A percentile compares a stretch with the other conserved stretches of the same genome.
Conservation (phyloP, 2,329 filamentous ascomycete species). For the Chrysosporium queenslandicum region DNA sequence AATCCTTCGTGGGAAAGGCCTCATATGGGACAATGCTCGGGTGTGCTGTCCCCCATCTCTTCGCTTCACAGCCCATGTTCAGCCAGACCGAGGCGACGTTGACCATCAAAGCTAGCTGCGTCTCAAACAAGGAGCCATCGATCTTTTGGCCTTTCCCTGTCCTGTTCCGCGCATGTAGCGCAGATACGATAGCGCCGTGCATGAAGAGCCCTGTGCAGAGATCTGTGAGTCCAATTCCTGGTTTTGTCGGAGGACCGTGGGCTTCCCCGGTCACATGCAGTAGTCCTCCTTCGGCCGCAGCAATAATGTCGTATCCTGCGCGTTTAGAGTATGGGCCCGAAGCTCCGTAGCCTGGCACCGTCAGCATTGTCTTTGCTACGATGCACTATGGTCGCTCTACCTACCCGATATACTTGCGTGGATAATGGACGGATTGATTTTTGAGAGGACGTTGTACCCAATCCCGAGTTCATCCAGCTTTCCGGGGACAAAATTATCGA, state of each 20-base stretch:
- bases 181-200: constrained; percentile 39
- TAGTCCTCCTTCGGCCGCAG: constrained; percentile 36
- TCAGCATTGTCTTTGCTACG: not conserved
- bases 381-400: not conserved
- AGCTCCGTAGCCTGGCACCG: constrained; percentile 29
- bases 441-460: constrained; percentile 28
- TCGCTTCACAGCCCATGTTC: constrained; percentile 33
- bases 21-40: constrained; percentile 42
- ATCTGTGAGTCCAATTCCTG: constrained; percentile 38
- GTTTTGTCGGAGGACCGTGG: constrained; percentile 33
- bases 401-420: constrained; percentile 37
- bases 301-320: constrained; percentile 41
- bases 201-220: constrained; percentile 40
- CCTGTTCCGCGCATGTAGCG: constrained; percentile 30
- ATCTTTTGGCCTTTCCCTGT: constrained; percentile 37
- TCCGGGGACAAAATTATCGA: not conserved
- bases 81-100: constrained; percentile 37
- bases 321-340: constrained; percentile 35
- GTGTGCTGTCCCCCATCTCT: constrained; percentile 40
- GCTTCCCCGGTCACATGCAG: constrained; percentile 38
- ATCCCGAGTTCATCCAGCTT: not conserved
- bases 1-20: constrained; percentile 56
- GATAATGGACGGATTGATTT: constrained; percentile 34
- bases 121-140: constrained; percentile 40
- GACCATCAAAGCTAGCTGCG: constrained; percentile 32